Base-by-base conservation (phyloP, 148 eudicot species). In the Chenopodium suecicum region DNA sequence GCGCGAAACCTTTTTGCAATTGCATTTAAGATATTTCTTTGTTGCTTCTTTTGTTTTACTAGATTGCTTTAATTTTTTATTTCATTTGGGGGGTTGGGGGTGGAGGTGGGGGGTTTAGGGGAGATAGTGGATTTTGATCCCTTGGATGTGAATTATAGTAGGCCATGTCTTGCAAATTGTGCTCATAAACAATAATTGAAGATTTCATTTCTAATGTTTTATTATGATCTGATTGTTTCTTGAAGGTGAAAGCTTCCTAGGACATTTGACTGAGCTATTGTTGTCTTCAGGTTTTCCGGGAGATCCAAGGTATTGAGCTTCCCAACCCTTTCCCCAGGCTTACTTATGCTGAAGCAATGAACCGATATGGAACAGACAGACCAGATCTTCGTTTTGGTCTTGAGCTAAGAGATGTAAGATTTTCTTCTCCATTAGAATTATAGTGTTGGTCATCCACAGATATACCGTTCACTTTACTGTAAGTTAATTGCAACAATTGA, bases 371-470 rank as follows among this genome's bases (percentile, higher is more conserved):
- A 86, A 92, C 99, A 79, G 99, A 96, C 89, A 91, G 89, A 82
- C 99, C 98, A 70, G 99, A 96, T 89, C 83, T 86, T 75, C 99
- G 99, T 74, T 96, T 96, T 91, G 95, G 88, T 84, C 93, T 96
- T 84, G 95, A 96, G 86, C 78, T 96, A 80, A 92, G 84, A 90
- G 94, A 96, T 83, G 99, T 96, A 94, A 86, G 82, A 20, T 9
- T 63, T 82, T 83, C 20, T 76, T 8, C 64, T 73, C 29, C 7
- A 27, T 64, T 77, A 19, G 68, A 48, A 20, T 65, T 48, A 20
- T 67, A 2, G 72, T 41, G 27, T 58, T 58, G 70, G 27, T 34
- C 27, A 58, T 72, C 50, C 9, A 64, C 34, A 65, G 7, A 71
- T 74, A 66, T 17, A 22, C n/a, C 58, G 14, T 78, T 32, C 44